Conservation (phyloP, 139 green algal genomes). For the Spirogloea muscicola region DNA sequence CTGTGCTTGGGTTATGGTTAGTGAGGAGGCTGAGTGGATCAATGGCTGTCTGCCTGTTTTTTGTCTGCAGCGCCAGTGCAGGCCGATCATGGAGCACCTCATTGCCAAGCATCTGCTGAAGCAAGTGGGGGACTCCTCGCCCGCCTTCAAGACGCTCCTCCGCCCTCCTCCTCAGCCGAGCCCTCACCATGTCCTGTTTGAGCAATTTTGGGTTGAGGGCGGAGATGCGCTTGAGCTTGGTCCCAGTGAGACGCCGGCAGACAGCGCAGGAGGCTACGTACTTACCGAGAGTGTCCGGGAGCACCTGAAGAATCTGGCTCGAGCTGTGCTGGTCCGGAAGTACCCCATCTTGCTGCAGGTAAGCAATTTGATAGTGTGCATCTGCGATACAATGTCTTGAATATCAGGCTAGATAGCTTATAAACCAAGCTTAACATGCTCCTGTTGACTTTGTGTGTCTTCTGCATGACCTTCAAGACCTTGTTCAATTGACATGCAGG, state of each 20-base stretch:
- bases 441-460: too few relatives aligned
- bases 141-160: conserved; percentile 37
- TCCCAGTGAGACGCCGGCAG: not conserved
- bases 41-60: too few relatives aligned
- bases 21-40: too few relatives aligned
- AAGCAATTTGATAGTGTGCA: too few relatives aligned
- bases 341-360: conserved; percentile 78
- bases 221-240: not conserved
- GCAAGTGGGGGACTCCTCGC: conserved; percentile 53
- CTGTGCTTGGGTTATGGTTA: too few relatives aligned
- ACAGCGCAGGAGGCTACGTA: conserved; percentile 70
- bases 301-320: conserved; percentile 85
- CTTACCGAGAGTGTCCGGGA: conserved; percentile 70
- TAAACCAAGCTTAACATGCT: too few relatives aligned
- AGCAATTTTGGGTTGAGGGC: conserved; percentile 89
- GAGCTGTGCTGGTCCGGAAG: conserved; percentile 76
- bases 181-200: conserved; percentile 72
- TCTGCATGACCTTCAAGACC: too few relatives aligned
- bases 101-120: conserved; percentile 63
- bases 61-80: conserved; percentile 18
- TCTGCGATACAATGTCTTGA: too few relatives aligned
- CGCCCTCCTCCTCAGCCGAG: conserved; percentile 9
- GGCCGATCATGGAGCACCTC: conserved; percentile 63
- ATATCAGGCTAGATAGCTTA: too few relatives aligned
- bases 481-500: too few relatives aligned